Base-by-base conservation (phyloP, 148 eudicot species). In the Dianthus caryophyllus region DNA sequence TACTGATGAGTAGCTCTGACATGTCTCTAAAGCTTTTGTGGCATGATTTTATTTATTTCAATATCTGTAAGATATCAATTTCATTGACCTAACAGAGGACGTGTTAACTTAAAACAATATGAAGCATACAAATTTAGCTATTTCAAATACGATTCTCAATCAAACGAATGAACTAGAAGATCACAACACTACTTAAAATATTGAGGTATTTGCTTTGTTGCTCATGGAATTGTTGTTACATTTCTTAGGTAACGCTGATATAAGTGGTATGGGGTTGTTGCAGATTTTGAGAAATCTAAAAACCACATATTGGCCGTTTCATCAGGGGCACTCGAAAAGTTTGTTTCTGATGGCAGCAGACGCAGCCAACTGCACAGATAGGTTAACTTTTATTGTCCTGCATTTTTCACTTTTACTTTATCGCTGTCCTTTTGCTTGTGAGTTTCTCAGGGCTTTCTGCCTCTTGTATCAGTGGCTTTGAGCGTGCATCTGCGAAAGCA, bases 401-500 rank as follows among this genome's bases (percentile, higher is more conserved):
- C 24, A 63, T 24, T 9, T 14, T 38, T 43, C 39, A 21, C 46
- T 73, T 67, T 43, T 67, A 2, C n/a, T 62, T 16, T 43, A 22
- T 75, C 33, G 62, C 24, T 75, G 67, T 66, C 47, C 39, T 30
- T 24, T 26, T 55, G 11, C 48, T 58, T 47, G 41, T 56, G 48
- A 69, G 22, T 58, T 74, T 50, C 44, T 60, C 29, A 54, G 46
- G 20, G 22, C 38, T 50, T 70, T 46, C 1, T 47, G 14, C 39
- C 36, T 9, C 22, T 70, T 46, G 8, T 39, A 72, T 66, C 73
- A 91, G 97, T 80, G 90, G 76, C 55, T 75, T 78, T 71, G 79
- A 83, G 71, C 81, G 81, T 68, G 97, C 97, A 60, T 88, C 97
- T 76, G 95, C 88, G 53, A 91, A 91, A 81, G 97, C 95, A 76